Percentiles rank a stretch among this genome's conserved stretches.
Conservation (phyloP, 371 early-diverging fungal species). For the Mortierella sp. region DNA sequence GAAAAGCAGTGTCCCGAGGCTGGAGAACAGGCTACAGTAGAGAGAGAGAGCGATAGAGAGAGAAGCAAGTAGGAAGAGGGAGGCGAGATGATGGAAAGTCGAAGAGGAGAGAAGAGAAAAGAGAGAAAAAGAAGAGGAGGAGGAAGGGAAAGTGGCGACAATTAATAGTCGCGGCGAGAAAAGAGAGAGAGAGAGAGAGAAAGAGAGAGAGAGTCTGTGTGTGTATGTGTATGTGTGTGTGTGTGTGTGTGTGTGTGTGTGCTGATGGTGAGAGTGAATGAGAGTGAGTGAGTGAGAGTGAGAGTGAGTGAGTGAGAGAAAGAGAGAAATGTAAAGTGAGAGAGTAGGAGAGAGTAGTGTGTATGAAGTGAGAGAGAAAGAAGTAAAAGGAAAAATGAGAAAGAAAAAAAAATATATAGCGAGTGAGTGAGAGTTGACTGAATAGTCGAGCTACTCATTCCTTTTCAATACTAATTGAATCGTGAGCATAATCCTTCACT, state of each 20-base stretch:
- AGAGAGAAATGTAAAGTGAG: not conserved
- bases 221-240: too few relatives aligned
- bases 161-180: not conserved
- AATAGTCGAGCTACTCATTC: too few relatives aligned
- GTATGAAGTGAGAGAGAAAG: not conserved
- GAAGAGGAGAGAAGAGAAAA: not conserved
- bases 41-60: not conserved
- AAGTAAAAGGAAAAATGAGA: not conserved
- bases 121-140: constrained; percentile 5
- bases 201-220: too few relatives aligned
- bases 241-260: too few relatives aligned
- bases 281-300: too few relatives aligned
- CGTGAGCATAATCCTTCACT: too few relatives aligned
- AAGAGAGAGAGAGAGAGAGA: not conserved
- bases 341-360: not conserved
- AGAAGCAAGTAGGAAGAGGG: not conserved
- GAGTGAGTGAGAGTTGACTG: not conserved
- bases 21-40: not conserved
- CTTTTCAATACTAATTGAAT: too few relatives aligned
- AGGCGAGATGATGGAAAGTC: not conserved
- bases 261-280: too few relatives aligned
- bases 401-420: not conserved
- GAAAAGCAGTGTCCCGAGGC: not conserved
- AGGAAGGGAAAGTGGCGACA: not conserved
- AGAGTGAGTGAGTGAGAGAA: not conserved